phyloP scores from a whole-genome alignment of 2,329 filamentous ascomycete species.

The Gyromitra esculenta region DNA sequence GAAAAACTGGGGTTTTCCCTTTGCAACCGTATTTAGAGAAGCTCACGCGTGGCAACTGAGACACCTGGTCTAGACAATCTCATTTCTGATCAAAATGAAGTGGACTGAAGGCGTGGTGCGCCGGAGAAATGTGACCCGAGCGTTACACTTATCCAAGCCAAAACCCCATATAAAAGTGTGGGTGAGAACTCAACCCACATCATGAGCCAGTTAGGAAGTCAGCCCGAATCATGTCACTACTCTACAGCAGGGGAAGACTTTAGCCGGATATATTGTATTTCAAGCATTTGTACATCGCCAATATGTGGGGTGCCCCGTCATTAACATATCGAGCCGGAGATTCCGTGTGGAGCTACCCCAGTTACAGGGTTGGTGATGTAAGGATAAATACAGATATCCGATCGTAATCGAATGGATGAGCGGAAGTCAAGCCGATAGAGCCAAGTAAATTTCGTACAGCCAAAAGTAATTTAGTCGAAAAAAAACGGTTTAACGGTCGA shows the following conservation, averaged over 20 bases:
- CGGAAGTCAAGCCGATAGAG: neutral
- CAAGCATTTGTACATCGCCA: neutral
- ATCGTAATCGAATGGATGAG: neutral
- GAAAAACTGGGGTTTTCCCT: constrained; percentile 1
- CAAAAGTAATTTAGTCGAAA: neutral
- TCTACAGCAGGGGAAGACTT: neutral
- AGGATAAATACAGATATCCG: neutral
- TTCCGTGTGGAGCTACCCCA: neutral
- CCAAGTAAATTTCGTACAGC: neutral
- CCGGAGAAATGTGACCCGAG: constrained; percentile 19
- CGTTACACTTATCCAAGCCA: neutral
- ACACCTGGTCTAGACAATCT: neutral
- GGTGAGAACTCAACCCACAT: neutral
- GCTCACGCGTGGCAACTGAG: neutral
- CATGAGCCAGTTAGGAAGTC: neutral
- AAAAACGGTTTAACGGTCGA: neutral
- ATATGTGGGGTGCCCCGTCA: neutral
- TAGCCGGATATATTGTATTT: constrained; percentile 6
- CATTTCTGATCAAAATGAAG: neutral
- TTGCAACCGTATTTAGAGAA: neutral
- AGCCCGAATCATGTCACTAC: neutral
- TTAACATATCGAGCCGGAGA: neutral
- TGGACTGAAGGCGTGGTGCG: neutral
- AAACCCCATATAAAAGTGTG: neutral
- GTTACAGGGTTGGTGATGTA: neutral